A percentile compares a stretch with the other conserved stretches of the same genome.
These are phyloP conservation scores for Globisporangium rhizosaccharum DNA, from an alignment of 352 stramenopile species.

Conservation along the genomic window DNA sequence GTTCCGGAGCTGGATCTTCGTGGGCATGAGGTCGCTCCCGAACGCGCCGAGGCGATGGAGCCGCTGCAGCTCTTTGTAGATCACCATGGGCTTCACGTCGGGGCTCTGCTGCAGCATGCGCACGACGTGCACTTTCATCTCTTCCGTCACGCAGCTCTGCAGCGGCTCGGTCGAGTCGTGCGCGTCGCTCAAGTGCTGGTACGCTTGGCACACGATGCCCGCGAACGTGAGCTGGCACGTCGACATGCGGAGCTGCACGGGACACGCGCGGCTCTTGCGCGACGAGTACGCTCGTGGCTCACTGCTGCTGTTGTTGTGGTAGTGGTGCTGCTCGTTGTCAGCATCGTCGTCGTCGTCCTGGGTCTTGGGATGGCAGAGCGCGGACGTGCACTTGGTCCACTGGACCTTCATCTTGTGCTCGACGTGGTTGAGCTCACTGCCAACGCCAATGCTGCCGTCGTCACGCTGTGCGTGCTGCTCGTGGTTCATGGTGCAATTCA, in stretches of 20 bases:
- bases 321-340: slow-evolving; percentile 19
- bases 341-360: slow-evolving; percentile 7
- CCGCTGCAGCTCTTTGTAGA: slow-evolving; percentile 43
- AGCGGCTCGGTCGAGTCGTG: too few species aligned
- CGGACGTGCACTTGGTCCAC: slow-evolving; percentile 80
- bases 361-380: slow-evolving; percentile 66
- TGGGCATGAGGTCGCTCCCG: slow-evolving; percentile 72
- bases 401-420: too few species aligned
- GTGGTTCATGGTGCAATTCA: too few species aligned
- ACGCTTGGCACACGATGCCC: slow-evolving; percentile 69
- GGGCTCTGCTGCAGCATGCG: too few species aligned
- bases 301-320: slow-evolving; percentile 11
- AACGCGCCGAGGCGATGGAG: slow-evolving; percentile 54
- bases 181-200: too few species aligned
- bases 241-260: slow-evolving; percentile 76
- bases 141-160: too few species aligned
- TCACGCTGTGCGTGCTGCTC: too few species aligned
- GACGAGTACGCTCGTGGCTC: slow-evolving; percentile 2
- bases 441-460: too few species aligned
- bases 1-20: slow-evolving; percentile 79
- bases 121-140: too few species aligned
- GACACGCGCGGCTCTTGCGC: slow-evolving; percentile 37
- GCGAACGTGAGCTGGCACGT: slow-evolving; percentile 74
- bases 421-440: too few species aligned
- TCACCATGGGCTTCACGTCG: too few species aligned